These are phyloP conservation scores for Agapanthus africanus DNA, from an alignment of 106 monocot genomes.

Conservation along the genomic window DNA sequence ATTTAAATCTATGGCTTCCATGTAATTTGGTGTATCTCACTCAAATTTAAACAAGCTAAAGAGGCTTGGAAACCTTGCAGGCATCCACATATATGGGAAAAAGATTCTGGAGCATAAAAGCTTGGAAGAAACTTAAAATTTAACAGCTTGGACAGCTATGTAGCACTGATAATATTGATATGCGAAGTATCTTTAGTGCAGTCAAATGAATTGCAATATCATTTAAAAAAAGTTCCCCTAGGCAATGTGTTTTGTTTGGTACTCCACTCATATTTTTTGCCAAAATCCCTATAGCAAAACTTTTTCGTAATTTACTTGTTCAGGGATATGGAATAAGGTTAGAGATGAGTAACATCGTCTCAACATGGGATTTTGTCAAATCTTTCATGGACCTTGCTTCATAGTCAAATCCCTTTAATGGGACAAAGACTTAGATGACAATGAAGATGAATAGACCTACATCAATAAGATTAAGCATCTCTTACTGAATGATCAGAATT, in stretches of 20 bases:
- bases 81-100: background rate
- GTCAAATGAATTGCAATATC: background rate
- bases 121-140: background rate
- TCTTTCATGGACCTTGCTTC: too few relatives aligned
- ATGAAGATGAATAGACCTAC: too few relatives aligned
- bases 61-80: background rate
- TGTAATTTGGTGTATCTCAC: background rate
- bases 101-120: background rate
- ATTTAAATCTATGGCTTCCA: background rate
- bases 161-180: background rate
- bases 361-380: too few relatives aligned
- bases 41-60: background rate
- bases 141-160: background rate
- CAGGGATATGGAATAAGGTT: too few relatives aligned
- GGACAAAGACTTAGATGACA: too few relatives aligned
- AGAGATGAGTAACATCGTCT: too few relatives aligned
- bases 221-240: conserved; percentile 4
- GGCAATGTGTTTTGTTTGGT: too few relatives aligned
- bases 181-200: too few relatives aligned
- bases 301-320: background rate
- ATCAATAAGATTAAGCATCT: too few relatives aligned
- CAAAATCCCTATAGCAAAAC: background rate
- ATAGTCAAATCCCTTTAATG: too few relatives aligned
- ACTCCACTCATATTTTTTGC: too few relatives aligned
- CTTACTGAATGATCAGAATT: too few relatives aligned